Base-by-base conservation (phyloP, 495 filamentous ascomycete genomes). In the Mycothermus thermophilus region DNA sequence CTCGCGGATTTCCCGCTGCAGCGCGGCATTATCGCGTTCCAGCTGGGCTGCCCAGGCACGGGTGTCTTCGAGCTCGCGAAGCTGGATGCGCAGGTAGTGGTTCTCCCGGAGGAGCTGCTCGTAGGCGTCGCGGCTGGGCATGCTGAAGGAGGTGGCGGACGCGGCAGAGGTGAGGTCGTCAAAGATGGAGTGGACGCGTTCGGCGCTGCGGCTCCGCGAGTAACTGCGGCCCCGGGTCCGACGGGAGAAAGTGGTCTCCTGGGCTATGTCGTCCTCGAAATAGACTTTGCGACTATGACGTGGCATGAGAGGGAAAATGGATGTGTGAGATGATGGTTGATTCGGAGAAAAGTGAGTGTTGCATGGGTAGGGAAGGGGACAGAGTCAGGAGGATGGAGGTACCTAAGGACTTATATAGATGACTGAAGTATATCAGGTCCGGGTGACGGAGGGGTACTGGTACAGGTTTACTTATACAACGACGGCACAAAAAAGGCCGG, bases 21-120 rank as follows among this genome's bases (percentile, higher is more conserved):
- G 34, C 16, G 20, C 21, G 24, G 18, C 21, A 18, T 37, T 40
- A 14, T 48, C 21, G 1, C 27, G 35, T 19, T 42, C 20, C 14
- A 37, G 37, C 7, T 40, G 12, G 24, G 8, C 17, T n/a, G 22
- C 15, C 24, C 18, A 27, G 0, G 16, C n/a, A 15, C 15, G 31
- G 23, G 12, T 21, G 13, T 25, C 11, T 5, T 43, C 37, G 8
- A 39, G 35, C 6, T 20, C 39, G 14, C 44, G 44, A 9, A 47
- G 27, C 18, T 54, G 34, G 31, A 47, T 32, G 34, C 37, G 41
- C 27, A 56, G 44, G 12, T 30, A 21, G 24, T 44, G 40, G 37
- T 47, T 47, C 43, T 55, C 42, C 5, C 43, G 38, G n/a, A 16
- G 27, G 23, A 44, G 38, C 16, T 36, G 20, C 4, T 49, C 37